phyloP scores from a whole-genome alignment of 495 filamentous ascomycete species.

The Podospora bellae-mahoneyi region DNA sequence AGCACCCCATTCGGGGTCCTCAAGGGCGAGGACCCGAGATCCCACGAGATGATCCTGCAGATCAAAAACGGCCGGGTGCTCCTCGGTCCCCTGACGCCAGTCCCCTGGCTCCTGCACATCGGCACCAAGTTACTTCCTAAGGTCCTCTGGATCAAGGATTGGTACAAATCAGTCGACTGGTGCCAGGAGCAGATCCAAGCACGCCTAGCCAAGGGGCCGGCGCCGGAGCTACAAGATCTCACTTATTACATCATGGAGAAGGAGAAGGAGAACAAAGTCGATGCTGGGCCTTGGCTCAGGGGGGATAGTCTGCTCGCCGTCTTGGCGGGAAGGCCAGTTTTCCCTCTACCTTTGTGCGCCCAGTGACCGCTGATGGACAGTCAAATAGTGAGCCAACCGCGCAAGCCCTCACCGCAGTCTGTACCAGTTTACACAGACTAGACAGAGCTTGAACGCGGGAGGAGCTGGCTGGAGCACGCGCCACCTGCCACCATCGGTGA shows the following conservation, averaged over 20 bases:
- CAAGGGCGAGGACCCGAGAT: slow-evolving; percentile 22
- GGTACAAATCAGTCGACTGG: slow-evolving; percentile 32
- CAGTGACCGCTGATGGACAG: no score
- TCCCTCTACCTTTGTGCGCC: no score
- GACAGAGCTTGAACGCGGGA: no score
- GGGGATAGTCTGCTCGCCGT: slow-evolving; percentile 13
- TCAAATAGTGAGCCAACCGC: slow-evolving; percentile 2
- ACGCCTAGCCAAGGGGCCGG: slow-evolving; percentile 21
- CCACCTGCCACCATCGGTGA: no score
- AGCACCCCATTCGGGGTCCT: slow-evolving; percentile 40
- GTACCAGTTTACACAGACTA: no score
- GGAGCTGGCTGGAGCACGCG: no score
- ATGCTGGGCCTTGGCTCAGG: no score
- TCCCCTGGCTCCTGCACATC: slow-evolving; percentile 41
- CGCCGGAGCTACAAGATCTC: not conserved
- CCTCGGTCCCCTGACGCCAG: slow-evolving; percentile 35
- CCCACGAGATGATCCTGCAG: slow-evolving; percentile 32
- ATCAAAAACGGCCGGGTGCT: slow-evolving; percentile 34
- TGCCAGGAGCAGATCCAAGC: slow-evolving; percentile 36
- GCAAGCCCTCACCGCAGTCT: not conserved
- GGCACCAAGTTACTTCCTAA: slow-evolving; percentile 30
- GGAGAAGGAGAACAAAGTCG: no score
- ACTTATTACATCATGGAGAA: no score
- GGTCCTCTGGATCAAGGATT: slow-evolving; percentile 31
- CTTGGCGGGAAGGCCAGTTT: slow-evolving; percentile 1